These are phyloP conservation scores for Tillandsia fasciculata DNA, from an alignment of 176 grass and related monocot genomes.

Conservation along the genomic window DNA sequence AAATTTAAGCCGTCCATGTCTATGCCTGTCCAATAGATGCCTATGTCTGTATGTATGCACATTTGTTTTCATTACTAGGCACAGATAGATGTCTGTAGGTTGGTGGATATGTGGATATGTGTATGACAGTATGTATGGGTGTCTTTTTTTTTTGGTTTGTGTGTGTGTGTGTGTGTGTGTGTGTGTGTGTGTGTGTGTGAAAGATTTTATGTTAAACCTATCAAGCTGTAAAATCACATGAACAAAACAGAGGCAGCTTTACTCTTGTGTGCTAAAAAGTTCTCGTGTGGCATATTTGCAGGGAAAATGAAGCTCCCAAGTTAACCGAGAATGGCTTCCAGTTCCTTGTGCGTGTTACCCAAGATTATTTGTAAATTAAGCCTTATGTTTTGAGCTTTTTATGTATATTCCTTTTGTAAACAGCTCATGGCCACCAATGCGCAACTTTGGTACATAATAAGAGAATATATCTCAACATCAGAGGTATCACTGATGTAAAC, in stretches of 20 bases:
- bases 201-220: too few species aligned
- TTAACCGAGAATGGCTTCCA: slow-evolving; percentile 97
- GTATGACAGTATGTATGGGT: too few species aligned
- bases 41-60: too few species aligned
- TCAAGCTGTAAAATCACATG: too few species aligned
- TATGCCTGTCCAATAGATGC: too few species aligned
- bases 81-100: too few species aligned
- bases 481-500: slow-evolving; percentile 48
- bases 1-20: too few species aligned
- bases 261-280: not conserved
- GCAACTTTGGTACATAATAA: slow-evolving; percentile 96
- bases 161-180: too few species aligned
- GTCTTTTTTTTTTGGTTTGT: too few species aligned
- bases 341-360: slow-evolving; percentile 46
- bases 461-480: slow-evolving; percentile 90
- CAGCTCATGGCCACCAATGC: slow-evolving; percentile 96
- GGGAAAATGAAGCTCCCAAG: slow-evolving; percentile 74
- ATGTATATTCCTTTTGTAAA: slow-evolving; percentile 18
- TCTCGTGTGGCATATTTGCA: slow-evolving; percentile 36
- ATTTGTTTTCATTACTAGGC: too few species aligned
- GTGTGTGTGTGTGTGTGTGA: too few species aligned
- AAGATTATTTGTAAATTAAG: slow-evolving; percentile 14
- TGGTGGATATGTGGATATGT: too few species aligned
- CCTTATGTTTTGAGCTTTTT: slow-evolving; percentile 23
- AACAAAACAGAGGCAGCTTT: not conserved